Percentiles rank a stretch among this genome's conserved stretches.
These are phyloP conservation scores for Ceratocystiopsis minuta DNA, from an alignment of 2,329 filamentous ascomycete species.

Conservation along the genomic window DNA sequence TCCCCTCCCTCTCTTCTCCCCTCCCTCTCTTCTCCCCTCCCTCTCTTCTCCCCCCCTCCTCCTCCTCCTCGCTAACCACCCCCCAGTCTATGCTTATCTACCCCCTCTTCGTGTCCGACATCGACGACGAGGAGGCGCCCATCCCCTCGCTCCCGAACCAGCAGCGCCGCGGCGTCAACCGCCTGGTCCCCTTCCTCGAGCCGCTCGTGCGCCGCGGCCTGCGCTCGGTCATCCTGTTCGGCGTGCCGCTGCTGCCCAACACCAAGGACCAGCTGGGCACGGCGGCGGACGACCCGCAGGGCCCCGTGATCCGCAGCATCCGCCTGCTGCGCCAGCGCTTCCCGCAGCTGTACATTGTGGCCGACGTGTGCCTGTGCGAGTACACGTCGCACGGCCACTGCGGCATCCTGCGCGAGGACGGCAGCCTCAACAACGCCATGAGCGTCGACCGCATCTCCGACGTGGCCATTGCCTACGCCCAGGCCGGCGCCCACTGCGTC, in stretches of 20 bases:
- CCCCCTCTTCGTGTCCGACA: constrained; percentile 88
- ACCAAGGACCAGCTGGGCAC: constrained; percentile 86
- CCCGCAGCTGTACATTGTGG: constrained; percentile 76
- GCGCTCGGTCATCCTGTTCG: constrained; percentile 85
- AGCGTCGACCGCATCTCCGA: constrained; percentile 91
- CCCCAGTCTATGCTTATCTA: constrained; percentile 91
- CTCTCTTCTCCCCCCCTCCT: too few species aligned
- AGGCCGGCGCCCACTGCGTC: constrained; percentile 88
- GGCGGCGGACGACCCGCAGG: constrained; percentile 77
- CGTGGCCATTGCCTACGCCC: constrained; percentile 94
- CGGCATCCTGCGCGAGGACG: constrained; percentile 85
- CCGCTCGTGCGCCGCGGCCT: constrained; percentile 81
- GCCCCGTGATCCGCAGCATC: constrained; percentile 79
- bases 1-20: neutral
- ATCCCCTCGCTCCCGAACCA: constrained; percentile 88
- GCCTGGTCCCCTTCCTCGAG: constrained; percentile 64
- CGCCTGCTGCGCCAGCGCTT: constrained; percentile 69
- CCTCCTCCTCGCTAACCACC: too few species aligned
- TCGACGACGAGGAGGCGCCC: constrained; percentile 75
- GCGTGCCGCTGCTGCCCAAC: constrained; percentile 65
- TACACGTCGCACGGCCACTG: constrained; percentile 98
- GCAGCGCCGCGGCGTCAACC: constrained; percentile 73
- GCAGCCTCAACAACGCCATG: constrained; percentile 77
- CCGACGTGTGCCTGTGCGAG: constrained; percentile 94
- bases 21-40: neutral